Conservation (phyloP, 352 stramenopile genomes). For the Globisporangium radiosum region DNA sequence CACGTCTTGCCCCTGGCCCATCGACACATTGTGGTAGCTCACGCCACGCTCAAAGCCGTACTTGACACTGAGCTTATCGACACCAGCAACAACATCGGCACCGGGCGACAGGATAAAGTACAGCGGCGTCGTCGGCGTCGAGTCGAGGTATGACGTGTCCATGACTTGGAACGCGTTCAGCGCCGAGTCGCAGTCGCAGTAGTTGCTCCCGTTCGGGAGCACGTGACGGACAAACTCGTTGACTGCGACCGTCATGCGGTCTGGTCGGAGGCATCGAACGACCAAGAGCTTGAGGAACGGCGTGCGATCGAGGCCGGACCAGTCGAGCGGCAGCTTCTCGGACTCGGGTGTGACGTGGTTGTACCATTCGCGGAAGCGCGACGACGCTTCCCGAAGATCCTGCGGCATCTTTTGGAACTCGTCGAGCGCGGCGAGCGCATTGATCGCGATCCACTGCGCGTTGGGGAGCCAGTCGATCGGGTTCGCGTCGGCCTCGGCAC, state of each 20-base stretch:
- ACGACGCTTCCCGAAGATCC: slow-evolving; percentile 93
- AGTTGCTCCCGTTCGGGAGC: slow-evolving; percentile 91
- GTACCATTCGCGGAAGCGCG: slow-evolving; percentile 97
- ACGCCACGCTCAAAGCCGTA: slow-evolving; percentile 95
- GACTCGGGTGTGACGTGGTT: slow-evolving; percentile 94
- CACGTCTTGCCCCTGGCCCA: slow-evolving; percentile 96
- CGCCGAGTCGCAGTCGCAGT: slow-evolving; percentile 95
- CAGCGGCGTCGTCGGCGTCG: slow-evolving; percentile 92
- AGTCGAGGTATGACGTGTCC: slow-evolving; percentile 93
- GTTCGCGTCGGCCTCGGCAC: slow-evolving; percentile 54
- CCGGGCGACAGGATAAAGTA: slow-evolving; percentile 97
- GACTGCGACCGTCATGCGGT: slow-evolving; percentile 93
- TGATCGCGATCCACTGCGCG: slow-evolving; percentile 88
- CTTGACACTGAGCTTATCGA: slow-evolving; percentile 93
- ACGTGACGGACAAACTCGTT: slow-evolving; percentile 93
- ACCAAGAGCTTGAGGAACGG: slow-evolving; percentile 97
- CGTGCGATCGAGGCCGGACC: slow-evolving; percentile 91
- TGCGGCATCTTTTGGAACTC: slow-evolving; percentile 96
- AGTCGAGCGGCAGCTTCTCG: slow-evolving; percentile 97
- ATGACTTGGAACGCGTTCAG: slow-evolving; percentile 95
- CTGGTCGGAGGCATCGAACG: slow-evolving; percentile 90
- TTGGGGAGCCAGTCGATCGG: slow-evolving; percentile 91
- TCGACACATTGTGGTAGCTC: slow-evolving; percentile 97
- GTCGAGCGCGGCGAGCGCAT: slow-evolving; percentile 89
- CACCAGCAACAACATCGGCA: slow-evolving; percentile 92